Evolutionary conservation across 2,329 filamentous ascomycete species (phyloP).

Genomic region (Aureobasidium sp.): DNA sequence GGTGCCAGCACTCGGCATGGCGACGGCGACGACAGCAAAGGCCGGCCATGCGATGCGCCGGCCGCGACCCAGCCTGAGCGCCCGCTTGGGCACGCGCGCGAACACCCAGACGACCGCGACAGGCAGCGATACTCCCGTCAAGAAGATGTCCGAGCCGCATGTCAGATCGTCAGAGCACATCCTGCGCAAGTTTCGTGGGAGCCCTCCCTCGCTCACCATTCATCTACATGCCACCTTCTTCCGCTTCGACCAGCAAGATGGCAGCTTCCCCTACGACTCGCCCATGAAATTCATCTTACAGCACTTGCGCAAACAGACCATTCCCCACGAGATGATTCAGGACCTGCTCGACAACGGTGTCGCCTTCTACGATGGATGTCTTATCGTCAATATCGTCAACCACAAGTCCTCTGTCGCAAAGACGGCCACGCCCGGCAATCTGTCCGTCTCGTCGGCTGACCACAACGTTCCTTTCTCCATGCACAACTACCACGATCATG

Average conservation of each 20-base stretch:
- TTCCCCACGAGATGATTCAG: conserved; percentile 83
- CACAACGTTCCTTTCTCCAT: conserved; percentile 71
- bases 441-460: conserved; percentile 45
- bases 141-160: conserved; percentile 27
- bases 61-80: conserved; percentile 31
- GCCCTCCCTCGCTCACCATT: conserved; percentile 74
- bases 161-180: conserved; percentile 72
- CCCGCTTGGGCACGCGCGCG: conserved; percentile 8
- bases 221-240: conserved; percentile 84
- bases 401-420: conserved; percentile 64
- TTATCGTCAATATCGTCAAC: conserved; percentile 92
- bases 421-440: conserved; percentile 36
- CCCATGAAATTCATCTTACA: conserved; percentile 79
- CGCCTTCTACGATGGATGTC: conserved; percentile 83
- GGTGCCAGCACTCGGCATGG: conserved; percentile 22
- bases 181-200: conserved; percentile 67
- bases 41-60: conserved; percentile 37
- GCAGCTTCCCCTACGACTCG: conserved; percentile 84
- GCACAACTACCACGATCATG: conserved; percentile 83
- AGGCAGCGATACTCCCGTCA: conserved; percentile 19
- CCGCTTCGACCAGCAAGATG: conserved; percentile 87
- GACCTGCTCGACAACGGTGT: conserved; percentile 67
- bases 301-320: conserved; percentile 66
- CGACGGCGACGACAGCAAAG: conserved; percentile 28
- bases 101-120: conserved; percentile 23